phyloP scores from a whole-genome alignment of 2,329 filamentous ascomycete genomes.

The Gnomoniopsis sp. region DNA sequence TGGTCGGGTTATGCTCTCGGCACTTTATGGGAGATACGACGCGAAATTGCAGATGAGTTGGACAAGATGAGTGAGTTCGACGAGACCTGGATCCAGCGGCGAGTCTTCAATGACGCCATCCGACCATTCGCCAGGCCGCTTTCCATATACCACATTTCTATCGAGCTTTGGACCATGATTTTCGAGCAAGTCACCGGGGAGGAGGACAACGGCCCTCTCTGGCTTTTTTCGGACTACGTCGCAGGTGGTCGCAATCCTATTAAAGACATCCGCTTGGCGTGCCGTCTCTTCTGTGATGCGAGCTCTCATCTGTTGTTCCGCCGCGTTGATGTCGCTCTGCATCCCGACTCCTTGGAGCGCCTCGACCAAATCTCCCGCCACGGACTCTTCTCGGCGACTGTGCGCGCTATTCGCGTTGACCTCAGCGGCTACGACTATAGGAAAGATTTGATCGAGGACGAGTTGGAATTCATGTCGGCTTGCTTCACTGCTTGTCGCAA shows the following conservation, averaged over 20 bases:
- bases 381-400: conserved; percentile 15
- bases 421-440: neutral
- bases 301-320: conserved; percentile 21
- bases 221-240: neutral
- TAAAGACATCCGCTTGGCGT: conserved; percentile 19
- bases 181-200: neutral
- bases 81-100: too few relatives aligned
- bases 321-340: conserved; percentile 12
- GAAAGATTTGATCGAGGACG: neutral
- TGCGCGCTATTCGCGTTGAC: conserved; percentile 8
- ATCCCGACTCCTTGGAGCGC: conserved; percentile 12
- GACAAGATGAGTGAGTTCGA: too few relatives aligned
- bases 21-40: too few relatives aligned
- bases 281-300: conserved; percentile 16
- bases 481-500: too few relatives aligned
- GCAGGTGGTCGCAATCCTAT: conserved; percentile 1
- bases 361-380: conserved; percentile 21
- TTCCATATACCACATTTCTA: too few relatives aligned
- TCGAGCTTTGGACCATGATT: too few relatives aligned
- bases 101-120: too few relatives aligned
- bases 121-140: too few relatives aligned
- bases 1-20: too few relatives aligned
- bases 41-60: too few relatives aligned
- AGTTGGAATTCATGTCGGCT: neutral
- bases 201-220: neutral